phyloP scores from a whole-genome alignment of 495 filamentous ascomycete genomes.

The Podospora appendiculata region DNA sequence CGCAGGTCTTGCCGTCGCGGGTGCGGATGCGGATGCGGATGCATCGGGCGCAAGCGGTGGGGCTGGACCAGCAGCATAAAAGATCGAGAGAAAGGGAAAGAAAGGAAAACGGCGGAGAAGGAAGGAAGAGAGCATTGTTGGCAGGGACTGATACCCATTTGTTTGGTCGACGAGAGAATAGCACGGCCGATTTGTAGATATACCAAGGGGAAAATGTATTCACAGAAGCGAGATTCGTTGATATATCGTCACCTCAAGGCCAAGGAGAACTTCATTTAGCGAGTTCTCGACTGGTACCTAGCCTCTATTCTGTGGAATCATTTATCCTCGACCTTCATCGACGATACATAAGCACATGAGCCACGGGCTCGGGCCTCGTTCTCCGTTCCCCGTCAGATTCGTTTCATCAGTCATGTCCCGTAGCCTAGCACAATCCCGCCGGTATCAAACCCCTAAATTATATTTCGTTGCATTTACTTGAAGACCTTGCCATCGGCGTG shows the following conservation, averaged over 20 bases:
- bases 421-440: constrained; percentile 17
- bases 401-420: constrained; percentile 29
- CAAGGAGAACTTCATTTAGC: constrained; percentile 1
- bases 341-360: constrained; percentile 19
- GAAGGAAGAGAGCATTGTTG: no score
- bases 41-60: no score
- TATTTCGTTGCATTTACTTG: constrained; percentile 59
- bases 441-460: background rate
- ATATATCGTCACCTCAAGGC: background rate
- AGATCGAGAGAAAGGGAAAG: no score
- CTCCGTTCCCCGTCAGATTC: constrained; percentile 15
- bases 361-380: constrained; percentile 15
- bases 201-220: no score
- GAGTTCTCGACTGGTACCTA: constrained; percentile 9
- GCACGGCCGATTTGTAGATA: no score
- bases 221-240: background rate
- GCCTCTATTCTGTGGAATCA: constrained; percentile 18
- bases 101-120: no score
- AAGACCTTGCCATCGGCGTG: constrained; percentile 86
- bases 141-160: no score
- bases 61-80: no score
- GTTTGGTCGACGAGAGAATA: no score
- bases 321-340: constrained; percentile 14
- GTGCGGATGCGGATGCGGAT: no score
- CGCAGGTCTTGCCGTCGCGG: background rate